Percentiles rank a stretch among this genome's conserved stretches.
Evolutionary conservation across 352 stramenopile genomes (phyloP).

Genomic region (Phytopythium montanum): DNA sequence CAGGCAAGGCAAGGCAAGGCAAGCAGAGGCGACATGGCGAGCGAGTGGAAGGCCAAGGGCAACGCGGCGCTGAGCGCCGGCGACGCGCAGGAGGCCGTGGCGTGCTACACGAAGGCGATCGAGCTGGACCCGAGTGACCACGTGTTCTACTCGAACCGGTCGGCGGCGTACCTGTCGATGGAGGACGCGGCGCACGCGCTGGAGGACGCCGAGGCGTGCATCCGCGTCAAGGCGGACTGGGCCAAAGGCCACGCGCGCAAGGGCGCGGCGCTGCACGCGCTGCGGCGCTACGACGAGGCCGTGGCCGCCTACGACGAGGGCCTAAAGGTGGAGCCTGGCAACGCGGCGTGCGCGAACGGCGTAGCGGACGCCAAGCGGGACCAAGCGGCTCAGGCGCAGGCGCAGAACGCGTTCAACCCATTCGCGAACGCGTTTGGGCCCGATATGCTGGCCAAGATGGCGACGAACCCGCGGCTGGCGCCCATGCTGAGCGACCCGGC

Average conservation of each 20-base stretch:
- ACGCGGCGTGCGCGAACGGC: slow-evolving; percentile 91
- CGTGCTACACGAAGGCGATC: slow-evolving; percentile 97
- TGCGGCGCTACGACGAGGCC: slow-evolving; percentile 86
- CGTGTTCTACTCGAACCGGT: slow-evolving; percentile 99
- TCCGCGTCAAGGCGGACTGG: slow-evolving; percentile 94
- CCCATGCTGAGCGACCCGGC: slow-evolving; percentile 90
- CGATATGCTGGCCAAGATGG: slow-evolving; percentile 95
- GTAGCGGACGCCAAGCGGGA: slow-evolving; percentile 93
- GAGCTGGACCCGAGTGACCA: slow-evolving; percentile 93
- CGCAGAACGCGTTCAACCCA: slow-evolving; percentile 67
- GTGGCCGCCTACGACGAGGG: slow-evolving; percentile 81
- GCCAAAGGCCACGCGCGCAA: slow-evolving; percentile 98
- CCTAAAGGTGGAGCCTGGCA: slow-evolving; percentile 89
- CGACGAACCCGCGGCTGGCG: slow-evolving; percentile 84
- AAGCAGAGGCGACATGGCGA: slow-evolving; percentile 3
- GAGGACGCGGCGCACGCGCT: slow-evolving; percentile 92
- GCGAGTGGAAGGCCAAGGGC: slow-evolving; percentile 92
- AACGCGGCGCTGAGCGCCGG: slow-evolving; percentile 94
- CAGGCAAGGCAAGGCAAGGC: not conserved
- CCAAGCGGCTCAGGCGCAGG: slow-evolving; percentile 57
- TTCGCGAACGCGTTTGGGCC: slow-evolving; percentile 91
- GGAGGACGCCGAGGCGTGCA: slow-evolving; percentile 95
- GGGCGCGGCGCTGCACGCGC: slow-evolving; percentile 95
- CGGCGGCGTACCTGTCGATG: slow-evolving; percentile 96
- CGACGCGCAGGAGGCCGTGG: slow-evolving; percentile 94